Percentiles rank a stretch among this genome's conserved stretches.
phyloP scores from a whole-genome alignment of 257 asterid genomes.

The Nicotiana paniculata region DNA sequence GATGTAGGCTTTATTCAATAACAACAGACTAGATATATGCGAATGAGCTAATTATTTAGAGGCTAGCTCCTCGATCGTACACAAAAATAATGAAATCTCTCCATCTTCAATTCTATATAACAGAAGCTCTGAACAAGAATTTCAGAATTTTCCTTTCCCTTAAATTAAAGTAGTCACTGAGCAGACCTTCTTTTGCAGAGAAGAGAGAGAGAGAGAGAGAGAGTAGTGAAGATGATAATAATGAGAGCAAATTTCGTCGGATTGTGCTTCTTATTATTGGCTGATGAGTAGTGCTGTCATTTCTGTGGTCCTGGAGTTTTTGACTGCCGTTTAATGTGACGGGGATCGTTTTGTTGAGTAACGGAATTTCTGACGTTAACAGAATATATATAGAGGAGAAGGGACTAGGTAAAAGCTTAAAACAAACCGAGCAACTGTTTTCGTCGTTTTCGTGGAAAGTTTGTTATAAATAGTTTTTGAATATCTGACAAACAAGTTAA shows the following conservation, averaged over 20 bases:
- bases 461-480: neutral
- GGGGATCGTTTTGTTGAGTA: neutral
- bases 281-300: conserved; percentile 3
- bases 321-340: conserved; percentile 4
- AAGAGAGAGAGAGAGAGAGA: conserved; percentile 14
- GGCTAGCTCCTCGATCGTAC: too few species aligned
- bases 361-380: neutral
- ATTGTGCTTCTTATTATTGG: neutral
- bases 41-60: too few species aligned
- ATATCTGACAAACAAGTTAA: neutral
- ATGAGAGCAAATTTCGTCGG: neutral
- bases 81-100: neutral
- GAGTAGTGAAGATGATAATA: conserved; percentile 20
- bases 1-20: too few species aligned
- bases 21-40: too few species aligned
- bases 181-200: conserved; percentile 24
- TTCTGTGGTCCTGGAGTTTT: neutral
- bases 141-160: neutral
- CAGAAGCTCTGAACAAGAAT: neutral
- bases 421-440: neutral
- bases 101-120: neutral
- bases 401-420: neutral
- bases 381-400: neutral
- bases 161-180: too few species aligned
- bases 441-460: neutral